These are phyloP conservation scores for Arthromyces matolae DNA, from an alignment of 768 basidiomycete species.

Conservation along the genomic window DNA sequence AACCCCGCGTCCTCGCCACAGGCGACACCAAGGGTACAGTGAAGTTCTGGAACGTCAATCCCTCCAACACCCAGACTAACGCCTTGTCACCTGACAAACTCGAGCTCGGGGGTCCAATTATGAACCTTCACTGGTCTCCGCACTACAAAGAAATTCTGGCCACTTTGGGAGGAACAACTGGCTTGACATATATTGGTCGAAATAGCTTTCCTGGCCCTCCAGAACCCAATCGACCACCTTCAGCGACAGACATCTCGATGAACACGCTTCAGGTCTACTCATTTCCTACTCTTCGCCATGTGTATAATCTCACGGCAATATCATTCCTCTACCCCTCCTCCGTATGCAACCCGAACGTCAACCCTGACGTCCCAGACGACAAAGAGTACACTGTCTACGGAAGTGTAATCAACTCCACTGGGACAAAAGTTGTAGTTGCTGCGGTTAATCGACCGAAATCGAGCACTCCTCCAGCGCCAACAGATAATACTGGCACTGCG, in stretches of 20 bases:
- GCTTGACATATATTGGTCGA: too few relatives aligned
- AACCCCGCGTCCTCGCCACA: conserved; percentile 70
- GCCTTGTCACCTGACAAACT: conserved; percentile 38
- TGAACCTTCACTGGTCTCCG: conserved; percentile 69
- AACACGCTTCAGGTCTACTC: too few relatives aligned
- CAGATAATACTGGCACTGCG: too few relatives aligned
- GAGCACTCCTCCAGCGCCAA: conserved; percentile 34
- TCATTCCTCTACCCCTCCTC: too few relatives aligned
- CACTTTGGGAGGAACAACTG: too few relatives aligned
- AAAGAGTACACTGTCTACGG: conserved; percentile 49
- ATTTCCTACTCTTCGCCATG: too few relatives aligned
- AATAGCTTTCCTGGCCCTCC: too few relatives aligned
- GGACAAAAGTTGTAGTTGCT: conserved; percentile 50
- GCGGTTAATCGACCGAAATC: conserved; percentile 50
- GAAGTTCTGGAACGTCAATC: conserved; percentile 51
- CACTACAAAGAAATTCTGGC: conserved; percentile 82
- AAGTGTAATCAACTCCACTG: conserved; percentile 52
- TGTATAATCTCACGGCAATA: too few relatives aligned
- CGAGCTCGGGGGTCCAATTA: conserved; percentile 58
- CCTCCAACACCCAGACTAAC: conserved; percentile 43
- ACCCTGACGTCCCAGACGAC: too few relatives aligned
- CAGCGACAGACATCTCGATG: too few relatives aligned
- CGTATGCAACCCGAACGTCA: too few relatives aligned
- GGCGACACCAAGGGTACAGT: conserved; percentile 61
- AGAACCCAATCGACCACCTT: too few relatives aligned